Conservation (phyloP, 768 basidiomycete genomes). For the Suillus bovinus region DNA sequence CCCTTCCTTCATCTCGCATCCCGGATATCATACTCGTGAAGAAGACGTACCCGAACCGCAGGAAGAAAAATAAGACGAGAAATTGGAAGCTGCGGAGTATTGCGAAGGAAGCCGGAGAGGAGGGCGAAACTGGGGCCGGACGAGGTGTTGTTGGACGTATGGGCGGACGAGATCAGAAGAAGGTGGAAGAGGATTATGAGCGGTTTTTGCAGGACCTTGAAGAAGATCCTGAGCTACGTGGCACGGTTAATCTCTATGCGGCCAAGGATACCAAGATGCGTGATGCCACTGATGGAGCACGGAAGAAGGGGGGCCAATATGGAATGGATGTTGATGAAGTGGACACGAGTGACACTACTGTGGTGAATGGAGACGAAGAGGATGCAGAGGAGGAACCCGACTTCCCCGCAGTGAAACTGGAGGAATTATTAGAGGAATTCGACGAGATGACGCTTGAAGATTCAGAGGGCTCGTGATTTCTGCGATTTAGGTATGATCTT, state of each 20-base stretch:
- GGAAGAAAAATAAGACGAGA: constrained; percentile 87
- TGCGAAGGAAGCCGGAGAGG: constrained; percentile 88
- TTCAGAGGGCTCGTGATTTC: constrained; percentile 19
- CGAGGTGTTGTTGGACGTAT: constrained; percentile 87
- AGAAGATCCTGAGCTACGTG: constrained; percentile 91
- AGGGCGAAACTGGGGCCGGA: constrained; percentile 73
- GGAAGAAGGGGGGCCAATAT: constrained; percentile 26
- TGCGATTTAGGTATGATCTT: neutral
- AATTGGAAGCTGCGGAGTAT: constrained; percentile 91
- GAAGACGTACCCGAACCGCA: constrained; percentile 91
- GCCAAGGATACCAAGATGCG: constrained; percentile 54
- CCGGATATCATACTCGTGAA: constrained; percentile 94
- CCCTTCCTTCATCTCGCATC: constrained; percentile 61
- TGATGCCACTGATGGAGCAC: constrained; percentile 31
- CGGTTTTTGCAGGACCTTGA: constrained; percentile 91
- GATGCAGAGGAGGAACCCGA: constrained; percentile 72
- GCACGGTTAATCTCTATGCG: constrained; percentile 86
- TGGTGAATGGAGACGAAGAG: constrained; percentile 31
- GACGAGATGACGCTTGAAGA: constrained; percentile 84
- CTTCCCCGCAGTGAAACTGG: constrained; percentile 84
- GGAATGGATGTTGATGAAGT: constrained; percentile 69
- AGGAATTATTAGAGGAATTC: constrained; percentile 89
- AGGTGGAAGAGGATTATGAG: constrained; percentile 97
- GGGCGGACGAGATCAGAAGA: constrained; percentile 87
- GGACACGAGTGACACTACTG: constrained; percentile 30